Percentiles rank a stretch among this genome's conserved stretches.
phyloP scores from a whole-genome alignment of 345 rosid genomes.

The Melaleuca alternifolia region DNA sequence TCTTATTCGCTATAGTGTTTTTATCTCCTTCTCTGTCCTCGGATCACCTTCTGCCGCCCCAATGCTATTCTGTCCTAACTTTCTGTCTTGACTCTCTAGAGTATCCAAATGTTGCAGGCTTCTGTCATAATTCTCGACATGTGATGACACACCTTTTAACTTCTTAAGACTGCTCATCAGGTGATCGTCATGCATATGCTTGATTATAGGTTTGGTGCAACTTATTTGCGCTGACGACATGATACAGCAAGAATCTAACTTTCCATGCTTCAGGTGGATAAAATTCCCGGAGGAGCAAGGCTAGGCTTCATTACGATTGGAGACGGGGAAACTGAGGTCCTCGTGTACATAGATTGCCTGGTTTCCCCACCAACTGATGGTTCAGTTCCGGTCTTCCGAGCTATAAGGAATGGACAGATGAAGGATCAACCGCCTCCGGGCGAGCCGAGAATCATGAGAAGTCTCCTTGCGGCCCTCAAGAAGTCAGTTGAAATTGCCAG shows the following conservation, averaged over 20 bases:
- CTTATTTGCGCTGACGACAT: not conserved
- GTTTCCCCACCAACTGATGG: constrained; percentile 40
- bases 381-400: constrained; percentile 59
- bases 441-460: constrained; percentile 91
- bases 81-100: not conserved
- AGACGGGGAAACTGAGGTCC: constrained; percentile 70
- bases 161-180: not conserved
- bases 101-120: not conserved
- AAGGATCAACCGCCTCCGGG: constrained; percentile 75
- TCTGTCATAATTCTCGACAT: not conserved
- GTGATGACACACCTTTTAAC: not conserved
- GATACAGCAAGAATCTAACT: not conserved
- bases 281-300: constrained; percentile 71
- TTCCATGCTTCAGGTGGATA: constrained; percentile 51
- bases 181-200: not conserved
- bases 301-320: constrained; percentile 69
- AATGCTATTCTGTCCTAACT: not conserved
- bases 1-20: not conserved
- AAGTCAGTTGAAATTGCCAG: constrained; percentile 64
- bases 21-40: not conserved
- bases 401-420: constrained; percentile 53
- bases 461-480: constrained; percentile 68
- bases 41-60: not conserved
- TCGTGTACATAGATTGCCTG: constrained; percentile 76
- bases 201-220: not conserved